Base-by-base conservation (phyloP, 495 filamentous ascomycete genomes). In the Pseudevernia furfuracea region DNA sequence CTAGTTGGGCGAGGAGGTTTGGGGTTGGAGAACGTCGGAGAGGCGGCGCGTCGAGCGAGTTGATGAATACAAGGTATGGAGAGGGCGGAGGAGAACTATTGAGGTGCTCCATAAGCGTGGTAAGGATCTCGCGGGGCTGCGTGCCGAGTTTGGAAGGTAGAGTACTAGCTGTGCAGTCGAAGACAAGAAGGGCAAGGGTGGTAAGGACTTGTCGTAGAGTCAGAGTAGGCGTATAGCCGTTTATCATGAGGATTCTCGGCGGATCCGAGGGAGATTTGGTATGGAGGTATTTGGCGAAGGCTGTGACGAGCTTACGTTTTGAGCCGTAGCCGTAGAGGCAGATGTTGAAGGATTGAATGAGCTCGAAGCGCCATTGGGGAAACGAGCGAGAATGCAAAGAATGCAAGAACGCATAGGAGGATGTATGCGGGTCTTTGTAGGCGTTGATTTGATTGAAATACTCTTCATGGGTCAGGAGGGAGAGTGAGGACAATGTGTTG, bases 271-370 rank as follows among this genome's bases (percentile, higher is more conserved):
- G 71, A 6, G 74, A 67, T 41, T 76, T 74, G 49, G 75, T 69
- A 70, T 90, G 87, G 38, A 90, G 70, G 75, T 91, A 83, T 53
- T 85, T 82, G 1, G 92, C 91, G 71, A 96, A 97, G 37, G 84
- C 76, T 66, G 88, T 83, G 19, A 92, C 79, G 0, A 97, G 85
- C 17, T 77, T 77, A 17, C 89, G 81, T 71, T 97, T 98, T 46
- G 89, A 92, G 9, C 94, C 94, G 68, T 90, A 97, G 37, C 94
- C 94, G 71, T 93, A 96, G 4, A 97, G 75, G 69, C 95, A 94
- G 63, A 96, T 81, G 72, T 89, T 96, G 79, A 96, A 97, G 49
- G 87, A 87, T 71, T 96, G 85, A 41, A 85, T 81, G 28, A 97
- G 82, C 76, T 98, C 95, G 69, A 97, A 98, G 21, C 80, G 75